Evolutionary conservation across 2,329 filamentous ascomycete species (phyloP), one percentile per base, ranked within the genome.

Genomic region (Saccharata proteae): DNA sequence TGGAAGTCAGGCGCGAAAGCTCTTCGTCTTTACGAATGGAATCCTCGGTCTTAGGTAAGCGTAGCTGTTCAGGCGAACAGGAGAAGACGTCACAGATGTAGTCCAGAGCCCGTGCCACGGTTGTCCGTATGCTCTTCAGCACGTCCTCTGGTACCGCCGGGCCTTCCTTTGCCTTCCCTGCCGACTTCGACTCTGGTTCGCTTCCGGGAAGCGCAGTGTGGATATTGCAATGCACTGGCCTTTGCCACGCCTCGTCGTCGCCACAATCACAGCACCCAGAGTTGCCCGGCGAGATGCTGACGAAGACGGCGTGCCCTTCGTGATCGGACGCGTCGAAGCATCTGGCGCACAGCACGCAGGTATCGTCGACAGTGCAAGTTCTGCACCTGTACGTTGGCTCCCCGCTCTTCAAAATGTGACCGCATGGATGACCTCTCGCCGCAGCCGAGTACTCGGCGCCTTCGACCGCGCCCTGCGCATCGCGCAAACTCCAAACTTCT

Each of bases 61-160:
- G 76, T 29, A 98, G 67, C 57, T 98, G 88, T 58, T 98, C 92
- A 1, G 92, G 92, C 2, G 88, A 92, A 58, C 92, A 98, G 3
- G 90, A 96, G 41, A 96, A 85, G 38, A 98, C 85, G 61, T 98
- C 90, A 60, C 88, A 94, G 40, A 98, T 77, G 52, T 93, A 98
- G 60, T 98, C 90, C 39, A 96, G 71, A 8, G 77, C 78, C 37
- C 83, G 72, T 2, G 81, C 74, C 40, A 98, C 77, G 0, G 90
- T 96, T 68, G 82, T 83, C 34, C 77, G 73, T 38, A 96, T 84
- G 45, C 75, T 80, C 36, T 76, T 65, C 18, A 80, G 62, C 31
- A 96, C 67, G 24, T 93, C 83, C 18, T 74, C 66, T 0, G 90
- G 83, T 29, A 94, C 58, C 4, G 57, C 39, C 32, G 56, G 46